A percentile compares a stretch with the other conserved stretches of the same genome.
Conservation (phyloP, 2,329 filamentous ascomycete species). For the Talaromyces sp. region DNA sequence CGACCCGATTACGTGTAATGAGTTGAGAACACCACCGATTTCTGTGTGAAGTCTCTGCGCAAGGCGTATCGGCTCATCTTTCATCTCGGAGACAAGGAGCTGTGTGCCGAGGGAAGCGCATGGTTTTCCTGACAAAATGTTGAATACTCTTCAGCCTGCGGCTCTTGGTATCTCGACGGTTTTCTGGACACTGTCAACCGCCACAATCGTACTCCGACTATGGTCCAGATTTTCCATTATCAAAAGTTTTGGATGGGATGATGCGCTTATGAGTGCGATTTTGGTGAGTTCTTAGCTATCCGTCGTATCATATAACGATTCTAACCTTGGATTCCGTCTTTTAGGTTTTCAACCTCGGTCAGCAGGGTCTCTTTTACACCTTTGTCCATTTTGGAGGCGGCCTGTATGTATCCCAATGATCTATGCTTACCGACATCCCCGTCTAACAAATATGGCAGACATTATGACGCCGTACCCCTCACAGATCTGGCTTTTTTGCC, state of each 20-base stretch:
- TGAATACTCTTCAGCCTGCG: neutral
- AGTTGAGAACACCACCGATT: neutral
- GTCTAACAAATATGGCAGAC: neutral
- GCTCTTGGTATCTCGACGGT: neutral
- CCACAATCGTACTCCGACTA: neutral
- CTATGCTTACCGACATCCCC: neutral
- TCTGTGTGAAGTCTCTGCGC: neutral
- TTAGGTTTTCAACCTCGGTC: neutral
- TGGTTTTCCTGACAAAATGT: neutral
- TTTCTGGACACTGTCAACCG: neutral
- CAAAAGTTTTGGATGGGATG: neutral
- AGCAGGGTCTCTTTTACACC: neutral
- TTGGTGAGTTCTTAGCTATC: neutral
- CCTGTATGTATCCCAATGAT: neutral
- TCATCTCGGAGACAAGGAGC: neutral
- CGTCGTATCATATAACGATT: neutral
- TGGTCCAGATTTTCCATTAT: neutral
- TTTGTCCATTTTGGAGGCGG: neutral
- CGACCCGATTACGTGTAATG: neutral
- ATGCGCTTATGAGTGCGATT: neutral
- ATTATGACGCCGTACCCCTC: neutral
- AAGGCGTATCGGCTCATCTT: neutral
- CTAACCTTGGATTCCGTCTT: neutral
- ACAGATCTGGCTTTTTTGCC: neutral
- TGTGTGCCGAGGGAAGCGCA: neutral